These are phyloP conservation scores for Lecanicillium sp. DNA, from an alignment of 2,329 filamentous ascomycete genomes.

Conservation along the genomic window DNA sequence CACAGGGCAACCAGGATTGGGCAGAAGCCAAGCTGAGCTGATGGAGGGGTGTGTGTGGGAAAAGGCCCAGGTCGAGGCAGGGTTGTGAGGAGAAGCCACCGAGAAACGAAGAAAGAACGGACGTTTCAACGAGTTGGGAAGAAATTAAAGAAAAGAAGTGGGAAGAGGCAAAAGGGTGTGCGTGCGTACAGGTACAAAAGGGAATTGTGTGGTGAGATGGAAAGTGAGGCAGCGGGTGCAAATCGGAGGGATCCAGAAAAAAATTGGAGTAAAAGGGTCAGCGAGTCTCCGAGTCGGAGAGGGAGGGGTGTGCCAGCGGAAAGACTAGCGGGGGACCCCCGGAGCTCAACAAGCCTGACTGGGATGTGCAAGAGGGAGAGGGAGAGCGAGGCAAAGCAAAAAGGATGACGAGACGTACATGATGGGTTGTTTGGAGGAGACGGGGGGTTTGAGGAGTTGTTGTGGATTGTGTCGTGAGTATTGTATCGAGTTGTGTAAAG, in stretches of 20 bases:
- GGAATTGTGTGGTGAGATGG: background rate
- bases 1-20: slow-evolving; percentile 3
- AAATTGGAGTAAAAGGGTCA: slow-evolving; percentile 5
- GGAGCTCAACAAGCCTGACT: slow-evolving; percentile 1
- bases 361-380: background rate
- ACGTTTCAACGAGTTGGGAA: slow-evolving; percentile 11
- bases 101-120: slow-evolving; percentile 5
- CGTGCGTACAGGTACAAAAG: background rate
- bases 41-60: background rate
- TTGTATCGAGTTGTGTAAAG: slow-evolving; percentile 6
- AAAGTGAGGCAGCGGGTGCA: slow-evolving; percentile 10
- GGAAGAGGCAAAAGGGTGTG: slow-evolving; percentile 1
- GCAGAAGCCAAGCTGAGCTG: background rate
- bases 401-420: background rate
- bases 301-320: background rate
- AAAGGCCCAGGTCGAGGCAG: background rate
- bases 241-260: slow-evolving; percentile 13
- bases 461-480: too few species aligned
- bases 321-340: background rate
- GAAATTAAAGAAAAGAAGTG: background rate
- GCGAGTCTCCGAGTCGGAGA: slow-evolving; percentile 2
- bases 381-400: background rate
- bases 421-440: background rate
- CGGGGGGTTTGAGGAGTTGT: too few species aligned
- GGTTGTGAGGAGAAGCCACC: too few species aligned